phyloP scores from a whole-genome alignment of 2,329 filamentous ascomycete genomes.

The Trichophyton schoenleinii region DNA sequence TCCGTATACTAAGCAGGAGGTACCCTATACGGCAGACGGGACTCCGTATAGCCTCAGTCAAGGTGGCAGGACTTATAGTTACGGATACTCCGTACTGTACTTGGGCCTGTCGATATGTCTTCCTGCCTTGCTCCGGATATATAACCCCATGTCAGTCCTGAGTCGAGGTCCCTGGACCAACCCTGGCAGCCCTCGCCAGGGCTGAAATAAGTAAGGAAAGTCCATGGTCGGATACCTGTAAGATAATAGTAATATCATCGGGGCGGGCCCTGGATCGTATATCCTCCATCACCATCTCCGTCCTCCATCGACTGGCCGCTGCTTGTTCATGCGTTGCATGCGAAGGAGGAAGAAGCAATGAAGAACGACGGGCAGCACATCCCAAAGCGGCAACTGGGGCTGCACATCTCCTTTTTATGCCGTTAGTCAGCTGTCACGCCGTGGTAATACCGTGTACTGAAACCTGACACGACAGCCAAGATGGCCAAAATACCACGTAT shows the following conservation, averaged over 20 bases:
- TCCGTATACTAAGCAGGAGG: neutral
- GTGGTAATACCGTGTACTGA: neutral
- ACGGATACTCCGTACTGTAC: too few relatives aligned
- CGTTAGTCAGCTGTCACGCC: neutral
- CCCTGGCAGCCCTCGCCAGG: neutral
- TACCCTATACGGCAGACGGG: neutral
- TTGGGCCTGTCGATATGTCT: too few relatives aligned
- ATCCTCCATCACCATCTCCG: neutral
- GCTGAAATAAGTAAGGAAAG: neutral
- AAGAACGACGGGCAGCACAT: neutral
- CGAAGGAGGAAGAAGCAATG: neutral
- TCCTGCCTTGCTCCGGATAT: constrained; percentile 1
- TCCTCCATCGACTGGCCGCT: neutral
- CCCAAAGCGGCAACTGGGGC: constrained; percentile 1
- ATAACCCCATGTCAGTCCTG: neutral
- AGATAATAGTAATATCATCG: neutral
- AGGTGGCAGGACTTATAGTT: too few relatives aligned
- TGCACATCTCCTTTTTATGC: neutral
- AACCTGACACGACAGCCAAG: neutral
- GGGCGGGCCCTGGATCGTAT: neutral
- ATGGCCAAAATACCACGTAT: neutral
- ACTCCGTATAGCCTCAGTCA: too few relatives aligned
- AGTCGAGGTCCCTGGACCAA: neutral
- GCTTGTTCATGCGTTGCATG: neutral
- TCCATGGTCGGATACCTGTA: too few relatives aligned